These are phyloP conservation scores for Bromus sterilis DNA, from an alignment of 176 grass and related monocot genomes.

Conservation along the genomic window DNA sequence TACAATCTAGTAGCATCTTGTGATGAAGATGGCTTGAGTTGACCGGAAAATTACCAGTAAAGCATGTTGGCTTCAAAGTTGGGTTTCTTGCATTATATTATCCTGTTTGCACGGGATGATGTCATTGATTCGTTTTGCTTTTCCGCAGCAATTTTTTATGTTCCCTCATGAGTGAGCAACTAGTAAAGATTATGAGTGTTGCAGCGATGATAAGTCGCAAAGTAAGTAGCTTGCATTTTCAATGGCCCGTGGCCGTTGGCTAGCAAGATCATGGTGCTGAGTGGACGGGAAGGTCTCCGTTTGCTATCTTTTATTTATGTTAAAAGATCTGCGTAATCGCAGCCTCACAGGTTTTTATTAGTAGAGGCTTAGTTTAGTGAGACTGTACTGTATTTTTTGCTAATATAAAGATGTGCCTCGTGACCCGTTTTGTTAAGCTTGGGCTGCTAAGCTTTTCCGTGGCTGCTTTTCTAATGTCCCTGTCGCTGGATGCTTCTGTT, in stretches of 20 bases:
- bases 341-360: too few relatives aligned
- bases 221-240: neutral
- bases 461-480: neutral
- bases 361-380: neutral
- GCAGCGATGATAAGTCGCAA: neutral
- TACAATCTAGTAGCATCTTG: neutral
- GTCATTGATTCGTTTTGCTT: neutral
- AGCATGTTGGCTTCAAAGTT: neutral
- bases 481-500: neutral
- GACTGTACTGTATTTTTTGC: neutral
- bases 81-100: neutral
- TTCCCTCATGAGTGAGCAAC: neutral
- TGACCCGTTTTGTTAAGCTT: neutral
- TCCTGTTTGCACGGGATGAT: neutral
- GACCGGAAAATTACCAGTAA: neutral
- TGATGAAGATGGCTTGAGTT: neutral
- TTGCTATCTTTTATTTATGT: too few relatives aligned
- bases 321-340: neutral
- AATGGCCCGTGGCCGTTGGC: neutral
- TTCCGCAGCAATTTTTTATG: neutral
- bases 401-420: neutral
- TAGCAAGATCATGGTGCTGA: neutral
- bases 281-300: neutral
- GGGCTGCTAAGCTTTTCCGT: neutral
- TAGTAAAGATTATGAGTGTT: neutral